Evolutionary conservation across 2,329 filamentous ascomycete species (phyloP).

Genomic region (Aspergillus sp.): DNA sequence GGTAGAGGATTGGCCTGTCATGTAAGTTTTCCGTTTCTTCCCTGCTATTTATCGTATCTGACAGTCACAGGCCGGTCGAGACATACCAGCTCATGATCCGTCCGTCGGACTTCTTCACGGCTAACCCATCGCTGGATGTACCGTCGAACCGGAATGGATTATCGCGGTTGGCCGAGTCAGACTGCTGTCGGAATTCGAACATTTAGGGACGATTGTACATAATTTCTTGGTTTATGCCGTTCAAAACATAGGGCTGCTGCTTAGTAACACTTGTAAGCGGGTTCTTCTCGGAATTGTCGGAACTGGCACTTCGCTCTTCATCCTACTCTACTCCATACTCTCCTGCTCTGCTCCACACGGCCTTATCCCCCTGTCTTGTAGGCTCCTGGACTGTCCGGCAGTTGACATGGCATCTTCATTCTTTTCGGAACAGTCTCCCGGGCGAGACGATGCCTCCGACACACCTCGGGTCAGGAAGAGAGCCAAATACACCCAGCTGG

Average conservation of each 20-base stretch:
- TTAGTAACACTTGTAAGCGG: too few relatives aligned
- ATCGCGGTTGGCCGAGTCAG: slow-evolving; percentile 21
- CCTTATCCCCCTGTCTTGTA: too few relatives aligned
- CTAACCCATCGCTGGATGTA: slow-evolving; percentile 46
- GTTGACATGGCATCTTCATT: neutral
- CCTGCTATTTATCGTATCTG: slow-evolving; percentile 2
- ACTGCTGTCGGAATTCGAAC: slow-evolving; percentile 25
- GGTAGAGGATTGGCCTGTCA: slow-evolving; percentile 37
- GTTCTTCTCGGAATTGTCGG: neutral
- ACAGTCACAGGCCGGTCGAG: slow-evolving; percentile 23
- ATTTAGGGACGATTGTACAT: slow-evolving; percentile 11
- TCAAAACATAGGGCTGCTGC: neutral
- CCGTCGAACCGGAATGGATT: slow-evolving; percentile 32
- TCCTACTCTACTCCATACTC: neutral
- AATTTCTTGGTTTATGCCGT: neutral
- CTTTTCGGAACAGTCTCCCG: neutral
- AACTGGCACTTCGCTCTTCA: neutral
- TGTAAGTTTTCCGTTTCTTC: slow-evolving; percentile 18
- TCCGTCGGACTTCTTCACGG: slow-evolving; percentile 46
- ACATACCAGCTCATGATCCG: slow-evolving; percentile 35
- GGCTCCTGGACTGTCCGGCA: too few relatives aligned
- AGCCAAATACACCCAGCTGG: slow-evolving; percentile 27
- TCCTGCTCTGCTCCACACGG: too few relatives aligned
- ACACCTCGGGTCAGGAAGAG: slow-evolving; percentile 19
- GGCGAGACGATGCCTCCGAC: slow-evolving; percentile 9